phyloP scores from a whole-genome alignment of 2,329 filamentous ascomycete genomes.

The Hirsutella minnesotensis region DNA sequence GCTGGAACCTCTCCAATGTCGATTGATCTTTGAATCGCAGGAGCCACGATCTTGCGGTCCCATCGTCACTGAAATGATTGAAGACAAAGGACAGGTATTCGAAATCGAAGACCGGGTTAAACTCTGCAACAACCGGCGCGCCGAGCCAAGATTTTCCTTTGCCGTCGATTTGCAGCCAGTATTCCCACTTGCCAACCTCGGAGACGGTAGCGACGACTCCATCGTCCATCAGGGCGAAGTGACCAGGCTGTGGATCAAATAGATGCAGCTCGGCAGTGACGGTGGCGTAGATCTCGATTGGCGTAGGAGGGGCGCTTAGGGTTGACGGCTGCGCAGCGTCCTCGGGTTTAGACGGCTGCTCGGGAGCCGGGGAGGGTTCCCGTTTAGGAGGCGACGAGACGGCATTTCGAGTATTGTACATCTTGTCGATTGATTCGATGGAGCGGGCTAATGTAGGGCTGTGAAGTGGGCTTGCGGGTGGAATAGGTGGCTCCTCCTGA shows the following conservation, averaged over 20 bases:
- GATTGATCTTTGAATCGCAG: conserved; percentile 79
- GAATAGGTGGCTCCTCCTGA: conserved; percentile 49
- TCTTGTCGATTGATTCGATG: conserved; percentile 44
- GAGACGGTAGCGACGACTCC: conserved; percentile 68
- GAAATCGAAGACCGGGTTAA: conserved; percentile 98
- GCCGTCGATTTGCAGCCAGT: conserved; percentile 81
- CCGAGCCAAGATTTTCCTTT: conserved; percentile 75
- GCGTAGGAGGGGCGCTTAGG: conserved; percentile 41
- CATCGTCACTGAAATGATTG: conserved; percentile 85
- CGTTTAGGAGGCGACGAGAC: conserved; percentile 37
- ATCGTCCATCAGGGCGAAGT: conserved; percentile 71
- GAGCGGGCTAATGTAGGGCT: conserved; percentile 43
- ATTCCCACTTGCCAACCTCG: conserved; percentile 84
- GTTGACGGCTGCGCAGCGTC: conserved; percentile 12
- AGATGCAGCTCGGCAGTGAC: conserved; percentile 81
- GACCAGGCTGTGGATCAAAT: conserved; percentile 79
- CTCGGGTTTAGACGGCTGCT: conserved; percentile 19
- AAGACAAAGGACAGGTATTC: conserved; percentile 99
- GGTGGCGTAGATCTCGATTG: conserved; percentile 60
- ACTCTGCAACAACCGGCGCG: conserved; percentile 73
- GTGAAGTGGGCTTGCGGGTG: conserved; percentile 50
- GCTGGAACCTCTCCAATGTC: conserved; percentile 76
- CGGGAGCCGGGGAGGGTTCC: conserved; percentile 19
- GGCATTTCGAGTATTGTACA: conserved; percentile 35
- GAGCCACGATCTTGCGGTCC: conserved; percentile 89